phyloP scores from a whole-genome alignment of 2,329 filamentous ascomycete genomes.

The Pseudogymnoascus sp. region DNA sequence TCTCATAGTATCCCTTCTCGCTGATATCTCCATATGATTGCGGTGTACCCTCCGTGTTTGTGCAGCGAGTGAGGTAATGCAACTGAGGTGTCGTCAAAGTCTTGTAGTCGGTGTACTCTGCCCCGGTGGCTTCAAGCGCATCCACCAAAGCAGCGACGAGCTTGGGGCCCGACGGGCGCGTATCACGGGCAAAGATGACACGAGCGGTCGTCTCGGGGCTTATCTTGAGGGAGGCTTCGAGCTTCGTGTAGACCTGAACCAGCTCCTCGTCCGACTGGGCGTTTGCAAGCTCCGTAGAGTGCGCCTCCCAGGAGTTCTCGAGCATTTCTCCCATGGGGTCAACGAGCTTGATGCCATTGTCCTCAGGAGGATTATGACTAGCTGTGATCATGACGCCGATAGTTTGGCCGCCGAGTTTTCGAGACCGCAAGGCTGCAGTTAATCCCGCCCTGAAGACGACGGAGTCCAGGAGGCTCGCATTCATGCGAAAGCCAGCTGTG shows the following conservation, averaged over 20 bases:
- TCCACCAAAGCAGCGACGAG: conserved; percentile 73
- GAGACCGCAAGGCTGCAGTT: conserved; percentile 78
- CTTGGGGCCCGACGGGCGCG: conserved; percentile 79
- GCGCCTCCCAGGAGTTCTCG: conserved; percentile 86
- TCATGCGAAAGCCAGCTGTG: conserved; percentile 62
- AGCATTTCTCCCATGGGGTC: conserved; percentile 98
- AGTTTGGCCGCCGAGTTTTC: conserved; percentile 80
- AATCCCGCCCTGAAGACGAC: conserved; percentile 90
- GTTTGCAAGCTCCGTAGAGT: conserved; percentile 86
- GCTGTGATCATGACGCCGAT: conserved; percentile 97
- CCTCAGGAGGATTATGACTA: conserved; percentile 81
- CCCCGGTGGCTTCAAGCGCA: conserved; percentile 67
- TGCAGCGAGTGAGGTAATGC: conserved; percentile 89
- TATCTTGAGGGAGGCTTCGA: conserved; percentile 69
- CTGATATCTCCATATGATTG: conserved; percentile 83
- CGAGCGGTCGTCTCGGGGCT: conserved; percentile 62
- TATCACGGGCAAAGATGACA: conserved; percentile 87
- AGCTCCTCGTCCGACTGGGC: conserved; percentile 67
- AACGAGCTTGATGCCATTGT: conserved; percentile 93
- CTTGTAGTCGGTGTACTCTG: conserved; percentile 76
- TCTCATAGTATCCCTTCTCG: conserved; percentile 91
- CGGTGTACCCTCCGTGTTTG: conserved; percentile 84
- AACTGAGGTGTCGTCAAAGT: conserved; percentile 94
- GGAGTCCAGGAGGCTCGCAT: conserved; percentile 74
- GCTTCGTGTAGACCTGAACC: conserved; percentile 64